Percentiles rank a stretch among this genome's conserved stretches.
Evolutionary conservation across 495 filamentous ascomycete genomes (phyloP).

Genomic region (Penicillium longicatenatum): DNA sequence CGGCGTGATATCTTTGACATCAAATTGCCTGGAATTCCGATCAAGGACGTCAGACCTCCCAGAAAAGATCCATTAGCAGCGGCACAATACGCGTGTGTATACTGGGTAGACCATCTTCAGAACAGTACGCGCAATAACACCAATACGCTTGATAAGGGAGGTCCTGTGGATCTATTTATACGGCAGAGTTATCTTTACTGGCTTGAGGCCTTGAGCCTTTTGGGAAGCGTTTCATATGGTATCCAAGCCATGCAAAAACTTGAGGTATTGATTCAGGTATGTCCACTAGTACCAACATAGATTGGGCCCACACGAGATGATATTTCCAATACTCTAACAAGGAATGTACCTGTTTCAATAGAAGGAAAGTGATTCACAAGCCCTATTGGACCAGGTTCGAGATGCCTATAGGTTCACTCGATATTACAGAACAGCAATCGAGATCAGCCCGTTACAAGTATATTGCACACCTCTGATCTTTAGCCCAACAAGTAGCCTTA

Average conservation of each 20-base stretch:
- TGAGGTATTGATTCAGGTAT: conserved; percentile 9
- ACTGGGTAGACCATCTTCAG: conserved; percentile 4
- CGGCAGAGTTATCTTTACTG: conserved; percentile 29
- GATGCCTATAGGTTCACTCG: conserved; percentile 32
- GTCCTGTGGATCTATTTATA: not conserved
- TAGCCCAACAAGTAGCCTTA: conserved; percentile 26
- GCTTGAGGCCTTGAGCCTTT: conserved; percentile 38
- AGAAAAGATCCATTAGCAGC: conserved; percentile 3
- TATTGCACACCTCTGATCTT: conserved; percentile 36
- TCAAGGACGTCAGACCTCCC: not conserved
- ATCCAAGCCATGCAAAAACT: conserved; percentile 18
- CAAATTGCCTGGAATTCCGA: not conserved
- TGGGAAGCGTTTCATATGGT: conserved; percentile 24
- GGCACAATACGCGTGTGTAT: not conserved
- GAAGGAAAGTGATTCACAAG: not conserved
- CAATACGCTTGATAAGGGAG: not conserved
- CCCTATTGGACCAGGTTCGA: conserved; percentile 24
- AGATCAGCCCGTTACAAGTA: conserved; percentile 31
- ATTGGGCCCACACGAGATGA: no score
- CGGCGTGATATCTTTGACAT: conserved; percentile 1
- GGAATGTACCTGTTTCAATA: no score
- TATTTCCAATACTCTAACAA: no score
- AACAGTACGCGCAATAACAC: not conserved
- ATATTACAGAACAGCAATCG: conserved; percentile 22
- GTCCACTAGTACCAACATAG: no score